These are phyloP conservation scores for Suhomyces emberorum DNA, from an alignment of 805 yeast genomes.

Conservation along the genomic window DNA sequence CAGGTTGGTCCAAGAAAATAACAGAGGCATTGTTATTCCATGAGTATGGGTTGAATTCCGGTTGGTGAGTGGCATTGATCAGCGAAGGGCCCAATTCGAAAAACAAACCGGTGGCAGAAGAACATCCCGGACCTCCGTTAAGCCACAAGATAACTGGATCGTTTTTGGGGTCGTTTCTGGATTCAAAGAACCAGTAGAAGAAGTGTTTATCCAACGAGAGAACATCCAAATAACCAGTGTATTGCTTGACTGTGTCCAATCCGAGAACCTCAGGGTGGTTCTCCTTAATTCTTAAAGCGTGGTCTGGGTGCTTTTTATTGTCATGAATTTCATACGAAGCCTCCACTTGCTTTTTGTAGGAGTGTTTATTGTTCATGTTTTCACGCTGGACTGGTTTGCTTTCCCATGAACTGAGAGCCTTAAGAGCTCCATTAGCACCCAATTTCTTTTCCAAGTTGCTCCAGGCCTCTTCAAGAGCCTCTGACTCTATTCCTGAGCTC, in stretches of 20 bases:
- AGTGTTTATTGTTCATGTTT: constrained; percentile 10
- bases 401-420: constrained; percentile 8
- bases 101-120: constrained; percentile 27
- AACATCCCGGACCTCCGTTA: constrained; percentile 34
- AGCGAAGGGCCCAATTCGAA: constrained; percentile 31
- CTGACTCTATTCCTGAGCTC: background rate
- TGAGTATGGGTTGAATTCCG: constrained; percentile 24
- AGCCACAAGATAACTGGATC: constrained; percentile 34
- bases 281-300: constrained; percentile 30
- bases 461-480: constrained; percentile 12
- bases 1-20: constrained; percentile 26
- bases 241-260: constrained; percentile 35
- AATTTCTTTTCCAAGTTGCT: constrained; percentile 10
- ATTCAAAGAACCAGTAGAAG: constrained; percentile 32
- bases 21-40: constrained; percentile 30
- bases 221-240: constrained; percentile 39
- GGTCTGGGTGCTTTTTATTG: constrained; percentile 19
- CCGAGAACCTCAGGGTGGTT: constrained; percentile 35
- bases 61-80: constrained; percentile 20
- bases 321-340: no score
- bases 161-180: constrained; percentile 30
- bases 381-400: constrained; percentile 5
- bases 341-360: constrained; percentile 7
- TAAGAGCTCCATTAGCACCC: constrained; percentile 8
- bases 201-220: constrained; percentile 29